Evolutionary conservation across 208 protist genomes (phyloP).

Genomic region (Trypanosoma conorhini): DNA sequence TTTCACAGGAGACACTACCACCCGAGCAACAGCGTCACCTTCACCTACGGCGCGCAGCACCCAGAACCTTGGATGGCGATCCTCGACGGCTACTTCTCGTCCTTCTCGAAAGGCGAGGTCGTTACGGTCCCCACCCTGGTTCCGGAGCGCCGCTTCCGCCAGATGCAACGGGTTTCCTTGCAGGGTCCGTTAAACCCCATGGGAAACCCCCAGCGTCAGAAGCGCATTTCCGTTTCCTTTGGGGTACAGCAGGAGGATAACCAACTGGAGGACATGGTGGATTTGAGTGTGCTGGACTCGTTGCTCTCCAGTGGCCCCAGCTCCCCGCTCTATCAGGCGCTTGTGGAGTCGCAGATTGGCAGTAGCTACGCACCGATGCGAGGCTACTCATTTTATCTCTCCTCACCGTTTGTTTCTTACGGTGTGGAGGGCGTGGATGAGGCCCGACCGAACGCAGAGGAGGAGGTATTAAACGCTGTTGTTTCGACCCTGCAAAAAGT

Average conservation of each 20-base stretch:
- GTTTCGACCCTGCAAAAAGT: slow-evolving; percentile 55
- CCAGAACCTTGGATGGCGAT: slow-evolving; percentile 65
- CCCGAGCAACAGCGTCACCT: slow-evolving; percentile 91
- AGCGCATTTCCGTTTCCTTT: slow-evolving; percentile 83
- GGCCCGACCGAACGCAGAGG: slow-evolving; percentile 45
- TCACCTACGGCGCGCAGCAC: slow-evolving; percentile 87
- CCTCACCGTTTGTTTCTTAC: slow-evolving; percentile 83
- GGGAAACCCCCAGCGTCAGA: slow-evolving; percentile 75
- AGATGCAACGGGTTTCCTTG: slow-evolving; percentile 45
- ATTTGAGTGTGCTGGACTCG: slow-evolving; percentile 79
- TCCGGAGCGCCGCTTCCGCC: slow-evolving; percentile 48
- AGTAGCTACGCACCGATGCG: slow-evolving; percentile 82
- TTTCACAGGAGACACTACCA: slow-evolving; percentile 92
- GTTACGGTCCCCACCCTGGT: slow-evolving; percentile 60
- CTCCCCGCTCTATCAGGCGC: slow-evolving; percentile 86
- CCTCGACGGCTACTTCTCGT: slow-evolving; percentile 72
- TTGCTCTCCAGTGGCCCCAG: slow-evolving; percentile 85
- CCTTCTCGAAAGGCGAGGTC: slow-evolving; percentile 39
- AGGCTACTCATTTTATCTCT: slow-evolving; percentile 85
- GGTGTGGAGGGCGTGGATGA: slow-evolving; percentile 89
- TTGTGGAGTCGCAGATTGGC: slow-evolving; percentile 90
- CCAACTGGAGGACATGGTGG: slow-evolving; percentile 72
- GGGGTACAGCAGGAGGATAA: slow-evolving; percentile 60
- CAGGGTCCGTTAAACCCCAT: slow-evolving; percentile 84
- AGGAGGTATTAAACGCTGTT: slow-evolving; percentile 66